Percentiles rank a stretch among this genome's conserved stretches.
Conservation (phyloP, 2,329 filamentous ascomycete genomes). For the Sporothrix luriei region DNA sequence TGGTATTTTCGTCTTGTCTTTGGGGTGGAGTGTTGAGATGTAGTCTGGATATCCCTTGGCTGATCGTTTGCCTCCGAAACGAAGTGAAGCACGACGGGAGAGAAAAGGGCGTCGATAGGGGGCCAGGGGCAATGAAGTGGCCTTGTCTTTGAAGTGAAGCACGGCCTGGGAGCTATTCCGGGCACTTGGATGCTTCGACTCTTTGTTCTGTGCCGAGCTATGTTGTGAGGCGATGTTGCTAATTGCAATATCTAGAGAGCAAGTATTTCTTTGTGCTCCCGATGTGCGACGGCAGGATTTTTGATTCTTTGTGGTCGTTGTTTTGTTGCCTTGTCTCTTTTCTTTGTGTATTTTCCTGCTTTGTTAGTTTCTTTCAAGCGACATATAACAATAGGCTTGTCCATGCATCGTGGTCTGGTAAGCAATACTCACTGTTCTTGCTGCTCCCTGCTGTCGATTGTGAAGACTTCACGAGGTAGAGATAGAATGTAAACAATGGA, state of each 20-base stretch:
- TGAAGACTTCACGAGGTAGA: neutral
- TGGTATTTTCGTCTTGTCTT: neutral
- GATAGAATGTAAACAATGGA: neutral
- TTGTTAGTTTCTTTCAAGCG: neutral
- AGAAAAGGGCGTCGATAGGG: neutral
- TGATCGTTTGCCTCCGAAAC: neutral
- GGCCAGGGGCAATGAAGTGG: conserved; percentile 1
- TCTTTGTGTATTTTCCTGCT: neutral
- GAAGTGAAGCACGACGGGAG: neutral
- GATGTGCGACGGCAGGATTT: neutral
- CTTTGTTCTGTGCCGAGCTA: neutral
- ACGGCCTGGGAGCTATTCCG: neutral
- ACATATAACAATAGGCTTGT: neutral
- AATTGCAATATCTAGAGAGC: neutral
- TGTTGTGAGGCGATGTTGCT: conserved; percentile 7
- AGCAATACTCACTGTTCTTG: neutral
- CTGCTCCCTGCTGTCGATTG: neutral
- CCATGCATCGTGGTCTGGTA: neutral
- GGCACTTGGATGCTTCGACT: conserved; percentile 2
- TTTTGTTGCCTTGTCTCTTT: neutral
- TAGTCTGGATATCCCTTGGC: neutral
- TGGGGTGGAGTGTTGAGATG: neutral
- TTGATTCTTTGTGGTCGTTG: neutral
- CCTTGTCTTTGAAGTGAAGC: conserved; percentile 20
- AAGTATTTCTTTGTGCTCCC: neutral